phyloP scores from a whole-genome alignment of 257 asterid genomes.

The Paraleonurus japonicus region DNA sequence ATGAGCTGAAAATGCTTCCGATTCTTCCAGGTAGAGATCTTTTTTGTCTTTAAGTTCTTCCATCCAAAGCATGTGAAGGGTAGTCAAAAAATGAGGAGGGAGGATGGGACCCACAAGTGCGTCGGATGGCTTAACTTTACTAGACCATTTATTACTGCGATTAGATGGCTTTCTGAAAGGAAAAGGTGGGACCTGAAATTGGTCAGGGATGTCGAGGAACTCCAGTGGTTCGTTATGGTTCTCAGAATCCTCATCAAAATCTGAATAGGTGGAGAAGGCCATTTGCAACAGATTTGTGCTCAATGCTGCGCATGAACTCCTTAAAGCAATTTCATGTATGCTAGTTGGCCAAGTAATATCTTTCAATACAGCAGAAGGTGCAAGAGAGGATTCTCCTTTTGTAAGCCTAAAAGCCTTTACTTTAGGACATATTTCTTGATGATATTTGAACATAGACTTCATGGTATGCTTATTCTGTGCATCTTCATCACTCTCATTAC shows the following conservation, averaged over 20 bases:
- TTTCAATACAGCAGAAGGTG: slow-evolving; percentile 33
- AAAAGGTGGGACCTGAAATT: slow-evolving; percentile 40
- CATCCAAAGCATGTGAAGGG: slow-evolving; percentile 39
- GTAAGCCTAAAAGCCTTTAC: slow-evolving; percentile 37
- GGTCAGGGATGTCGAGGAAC: slow-evolving; percentile 42
- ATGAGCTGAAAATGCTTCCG: slow-evolving; percentile 44
- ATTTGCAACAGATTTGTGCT: slow-evolving; percentile 44
- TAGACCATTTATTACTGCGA: slow-evolving; percentile 45
- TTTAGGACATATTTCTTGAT: slow-evolving; percentile 41
- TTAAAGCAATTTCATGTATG: slow-evolving; percentile 62
- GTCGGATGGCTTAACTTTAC: slow-evolving; percentile 42
- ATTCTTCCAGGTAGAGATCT: slow-evolving; percentile 29
- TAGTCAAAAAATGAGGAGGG: slow-evolving; percentile 55
- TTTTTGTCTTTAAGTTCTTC: slow-evolving; percentile 39
- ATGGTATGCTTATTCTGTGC: slow-evolving; percentile 22
- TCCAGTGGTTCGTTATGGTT: slow-evolving; percentile 36
- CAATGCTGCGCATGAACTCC: slow-evolving; percentile 44
- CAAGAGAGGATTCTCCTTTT: slow-evolving; percentile 24
- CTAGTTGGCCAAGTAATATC: slow-evolving; percentile 60
- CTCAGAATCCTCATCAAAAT: slow-evolving; percentile 30
- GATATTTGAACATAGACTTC: slow-evolving; percentile 23
- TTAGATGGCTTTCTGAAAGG: slow-evolving; percentile 45
- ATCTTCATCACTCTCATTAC: slow-evolving; percentile 24
- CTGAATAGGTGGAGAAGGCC: slow-evolving; percentile 41
- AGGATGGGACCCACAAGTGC: slow-evolving; percentile 45